These are phyloP conservation scores for Calonectria montana DNA, from an alignment of 2,329 filamentous ascomycete genomes.

Conservation along the genomic window DNA sequence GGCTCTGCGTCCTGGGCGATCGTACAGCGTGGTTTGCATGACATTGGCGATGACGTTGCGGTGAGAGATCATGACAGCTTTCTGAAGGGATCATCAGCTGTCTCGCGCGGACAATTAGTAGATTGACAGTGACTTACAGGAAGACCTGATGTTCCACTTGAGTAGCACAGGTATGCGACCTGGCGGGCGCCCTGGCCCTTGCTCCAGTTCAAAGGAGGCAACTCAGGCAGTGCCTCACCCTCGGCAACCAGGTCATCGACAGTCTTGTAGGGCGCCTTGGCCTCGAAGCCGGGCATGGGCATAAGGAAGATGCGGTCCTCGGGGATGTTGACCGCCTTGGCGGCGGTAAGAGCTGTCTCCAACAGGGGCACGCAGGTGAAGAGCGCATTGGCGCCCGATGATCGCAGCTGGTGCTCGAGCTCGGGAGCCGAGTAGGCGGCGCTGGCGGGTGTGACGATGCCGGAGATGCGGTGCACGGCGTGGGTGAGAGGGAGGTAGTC, in stretches of 20 bases:
- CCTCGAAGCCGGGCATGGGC: constrained; percentile 70
- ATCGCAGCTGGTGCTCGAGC: constrained; percentile 77
- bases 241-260: constrained; percentile 73
- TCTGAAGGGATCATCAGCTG: constrained; percentile 56
- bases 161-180: constrained; percentile 83
- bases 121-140: constrained; percentile 62
- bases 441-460: constrained; percentile 79
- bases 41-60: constrained; percentile 82
- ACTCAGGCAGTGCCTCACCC: constrained; percentile 64
- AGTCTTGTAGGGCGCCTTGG: constrained; percentile 68
- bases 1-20: constrained; percentile 51
- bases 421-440: constrained; percentile 78
- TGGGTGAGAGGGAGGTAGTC: constrained; percentile 80
- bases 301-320: constrained; percentile 75
- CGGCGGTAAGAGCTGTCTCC: constrained; percentile 71
- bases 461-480: constrained; percentile 80
- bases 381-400: constrained; percentile 75
- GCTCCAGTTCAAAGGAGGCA: constrained; percentile 69
- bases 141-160: constrained; percentile 81
- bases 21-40: constrained; percentile 67
- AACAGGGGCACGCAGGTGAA: constrained; percentile 79
- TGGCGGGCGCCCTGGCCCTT: constrained; percentile 75
- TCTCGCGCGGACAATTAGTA: not conserved
- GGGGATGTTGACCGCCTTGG: constrained; percentile 71
- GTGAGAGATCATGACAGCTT: constrained; percentile 88